Evolutionary conservation across 495 filamentous ascomycete genomes (phyloP), one percentile per base, ranked within the genome.

Genomic region (Neurospora africana): DNA sequence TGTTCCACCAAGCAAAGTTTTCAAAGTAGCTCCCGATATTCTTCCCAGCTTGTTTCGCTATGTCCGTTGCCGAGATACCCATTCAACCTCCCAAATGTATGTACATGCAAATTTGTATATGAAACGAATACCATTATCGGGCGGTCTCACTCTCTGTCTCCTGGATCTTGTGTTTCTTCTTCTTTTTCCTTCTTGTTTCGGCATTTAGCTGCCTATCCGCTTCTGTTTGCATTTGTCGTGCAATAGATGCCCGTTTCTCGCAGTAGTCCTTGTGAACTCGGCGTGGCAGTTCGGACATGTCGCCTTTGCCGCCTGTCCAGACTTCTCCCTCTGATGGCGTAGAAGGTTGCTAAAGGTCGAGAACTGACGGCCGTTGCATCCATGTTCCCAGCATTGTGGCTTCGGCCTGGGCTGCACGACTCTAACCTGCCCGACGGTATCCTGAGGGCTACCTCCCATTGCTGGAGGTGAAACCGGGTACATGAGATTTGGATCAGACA

Each of bases 341-440:
- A 97, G 85, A 0, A 97, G 87, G 79, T 97, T 97, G 88, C 93
- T 96, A 78, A 97, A 97, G 15, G 94, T 97, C 2, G 93, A 96
- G 79, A 97, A 97, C 76, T 95, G 91, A 19, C 94, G 90, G 36
- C 94, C 94, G 77, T 97, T 96, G 85, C 94, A 97, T 10, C 93
- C 94, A 75, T 97, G 94, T 68, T 97, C 94, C 92, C 92, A 97
- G 81, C 94, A 97, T 79, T 96, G 94, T 5, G 94, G 93, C 81
- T 94, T 94, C 9, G 92, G 92, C 71, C 92, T 88, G 68, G 88
- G 89, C 75, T 90, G 90, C 15, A 94, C 85, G 43, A 94, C 87
- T 69, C 92, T 86, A 5, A 92, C 88, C 69, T 88, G 85, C 21
- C 86, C 86, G 10, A 73, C 74, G 27, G 82, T 75, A 23, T 78